Evolutionary conservation across 306 rosid species (phyloP).

Genomic region (Nissolia schottii): DNA sequence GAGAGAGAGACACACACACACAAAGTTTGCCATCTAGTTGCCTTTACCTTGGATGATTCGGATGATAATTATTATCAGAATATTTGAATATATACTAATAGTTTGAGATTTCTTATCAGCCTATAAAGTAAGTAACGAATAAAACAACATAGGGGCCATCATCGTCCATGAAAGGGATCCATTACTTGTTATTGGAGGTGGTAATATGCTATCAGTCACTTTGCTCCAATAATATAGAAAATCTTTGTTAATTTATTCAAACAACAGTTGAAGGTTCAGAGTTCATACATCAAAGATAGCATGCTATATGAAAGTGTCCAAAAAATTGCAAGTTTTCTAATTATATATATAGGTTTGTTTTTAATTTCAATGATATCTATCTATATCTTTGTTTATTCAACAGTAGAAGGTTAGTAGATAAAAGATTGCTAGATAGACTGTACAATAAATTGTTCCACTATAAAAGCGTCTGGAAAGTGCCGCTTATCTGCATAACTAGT

Average conservation of each 20-base stretch:
- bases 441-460: neutral
- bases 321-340: neutral
- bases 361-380: neutral
- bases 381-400: neutral
- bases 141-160: neutral
- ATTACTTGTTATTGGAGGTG: neutral
- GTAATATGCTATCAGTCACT: neutral
- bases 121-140: neutral
- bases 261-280: neutral
- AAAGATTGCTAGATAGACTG: neutral
- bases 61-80: neutral
- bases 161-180: neutral
- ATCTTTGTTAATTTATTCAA: neutral
- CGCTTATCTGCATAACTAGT: no score
- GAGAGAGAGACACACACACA: no score
- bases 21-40: neutral
- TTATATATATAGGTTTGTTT: neutral
- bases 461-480: neutral
- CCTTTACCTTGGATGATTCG: neutral
- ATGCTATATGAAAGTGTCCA: neutral
- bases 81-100: neutral
- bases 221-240: neutral
- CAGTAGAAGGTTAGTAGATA: neutral
- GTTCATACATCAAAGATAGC: neutral
- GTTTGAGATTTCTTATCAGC: neutral